Conservation (phyloP, 2,329 filamentous ascomycete species). For the Aspergillus transmontanensis region DNA sequence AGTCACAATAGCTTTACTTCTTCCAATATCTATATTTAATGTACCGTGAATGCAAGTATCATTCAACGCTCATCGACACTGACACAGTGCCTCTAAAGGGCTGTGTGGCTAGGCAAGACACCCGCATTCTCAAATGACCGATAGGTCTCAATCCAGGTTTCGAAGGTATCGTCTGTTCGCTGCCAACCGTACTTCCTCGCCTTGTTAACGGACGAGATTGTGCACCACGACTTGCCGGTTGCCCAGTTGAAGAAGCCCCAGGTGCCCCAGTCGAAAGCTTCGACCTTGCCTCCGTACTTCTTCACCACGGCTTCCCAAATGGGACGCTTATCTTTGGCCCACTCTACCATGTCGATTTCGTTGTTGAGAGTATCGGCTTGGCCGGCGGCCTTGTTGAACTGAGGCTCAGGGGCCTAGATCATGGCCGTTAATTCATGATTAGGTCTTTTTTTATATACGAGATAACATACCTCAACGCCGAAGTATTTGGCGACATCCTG, state of each 20-base stretch:
- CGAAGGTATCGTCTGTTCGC: constrained; percentile 21
- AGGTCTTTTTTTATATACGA: no score
- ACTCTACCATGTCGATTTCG: constrained; percentile 26
- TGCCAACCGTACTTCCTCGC: constrained; percentile 27
- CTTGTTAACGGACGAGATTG: constrained; percentile 25
- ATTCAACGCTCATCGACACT: not conserved
- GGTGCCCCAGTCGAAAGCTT: constrained; percentile 30
- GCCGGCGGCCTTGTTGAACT: constrained; percentile 17
- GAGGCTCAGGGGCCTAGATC: constrained; percentile 14
- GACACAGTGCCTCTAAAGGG: not conserved
- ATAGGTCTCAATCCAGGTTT: constrained; percentile 28
- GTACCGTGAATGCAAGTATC: no score
- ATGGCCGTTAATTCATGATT: not conserved
- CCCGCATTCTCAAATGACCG: constrained; percentile 26
- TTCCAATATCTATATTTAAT: not conserved
- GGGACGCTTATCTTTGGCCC: constrained; percentile 26
- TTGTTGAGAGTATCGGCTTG: constrained; percentile 16
- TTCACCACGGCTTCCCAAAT: constrained; percentile 24
- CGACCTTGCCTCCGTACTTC: constrained; percentile 24
- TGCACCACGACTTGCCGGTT: constrained; percentile 24
- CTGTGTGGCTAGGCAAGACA: constrained; percentile 16
- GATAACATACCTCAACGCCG: constrained; percentile 20
- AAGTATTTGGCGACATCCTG: constrained; percentile 25
- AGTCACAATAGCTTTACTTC: not conserved
- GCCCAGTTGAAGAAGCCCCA: constrained; percentile 30